phyloP scores from a whole-genome alignment of 2,329 filamentous ascomycete species.

The Rhynchosporium graminicola region DNA sequence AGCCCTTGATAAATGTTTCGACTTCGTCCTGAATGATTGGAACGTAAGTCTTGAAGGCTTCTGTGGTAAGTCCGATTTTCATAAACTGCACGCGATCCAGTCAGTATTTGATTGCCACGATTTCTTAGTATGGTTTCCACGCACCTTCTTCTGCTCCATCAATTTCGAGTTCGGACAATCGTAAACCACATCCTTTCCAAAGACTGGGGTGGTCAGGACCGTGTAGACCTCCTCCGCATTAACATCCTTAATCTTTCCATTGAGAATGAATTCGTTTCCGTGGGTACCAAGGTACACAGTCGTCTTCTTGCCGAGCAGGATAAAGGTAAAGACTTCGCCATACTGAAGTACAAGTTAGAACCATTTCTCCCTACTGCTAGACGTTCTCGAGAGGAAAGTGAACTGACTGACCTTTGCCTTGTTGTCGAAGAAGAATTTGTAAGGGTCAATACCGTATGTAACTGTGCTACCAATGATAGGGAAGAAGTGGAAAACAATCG shows the following conservation, averaged over 20 bases:
- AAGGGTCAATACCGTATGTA: slow-evolving; percentile 93
- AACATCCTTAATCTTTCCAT: slow-evolving; percentile 86
- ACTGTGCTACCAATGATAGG: slow-evolving; percentile 88
- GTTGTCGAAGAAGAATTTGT: slow-evolving; percentile 76
- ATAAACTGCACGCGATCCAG: slow-evolving; percentile 58
- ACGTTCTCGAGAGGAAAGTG: slow-evolving; percentile 42
- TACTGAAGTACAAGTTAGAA: slow-evolving; percentile 53
- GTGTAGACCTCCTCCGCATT: slow-evolving; percentile 90
- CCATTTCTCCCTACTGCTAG: slow-evolving; percentile 12
- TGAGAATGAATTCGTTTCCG: slow-evolving; percentile 89
- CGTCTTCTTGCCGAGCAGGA: slow-evolving; percentile 85
- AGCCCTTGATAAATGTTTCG: slow-evolving; percentile 69
- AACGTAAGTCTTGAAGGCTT: slow-evolving; percentile 74
- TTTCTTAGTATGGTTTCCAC: slow-evolving; percentile 22
- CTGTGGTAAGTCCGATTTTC: slow-evolving; percentile 76
- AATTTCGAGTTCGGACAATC: slow-evolving; percentile 89
- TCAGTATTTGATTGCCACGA: slow-evolving; percentile 1
- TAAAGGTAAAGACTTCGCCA: slow-evolving; percentile 87
- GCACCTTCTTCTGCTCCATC: slow-evolving; percentile 94
- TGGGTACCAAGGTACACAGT: slow-evolving; percentile 80
- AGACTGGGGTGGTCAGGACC: slow-evolving; percentile 70
- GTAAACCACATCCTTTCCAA: slow-evolving; percentile 85
- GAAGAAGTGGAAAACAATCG: slow-evolving; percentile 78
- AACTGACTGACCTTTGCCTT: slow-evolving; percentile 65
- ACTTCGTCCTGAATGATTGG: slow-evolving; percentile 76